Conservation (phyloP, 352 stramenopile species). For the Phytophthora capsici region DNA sequence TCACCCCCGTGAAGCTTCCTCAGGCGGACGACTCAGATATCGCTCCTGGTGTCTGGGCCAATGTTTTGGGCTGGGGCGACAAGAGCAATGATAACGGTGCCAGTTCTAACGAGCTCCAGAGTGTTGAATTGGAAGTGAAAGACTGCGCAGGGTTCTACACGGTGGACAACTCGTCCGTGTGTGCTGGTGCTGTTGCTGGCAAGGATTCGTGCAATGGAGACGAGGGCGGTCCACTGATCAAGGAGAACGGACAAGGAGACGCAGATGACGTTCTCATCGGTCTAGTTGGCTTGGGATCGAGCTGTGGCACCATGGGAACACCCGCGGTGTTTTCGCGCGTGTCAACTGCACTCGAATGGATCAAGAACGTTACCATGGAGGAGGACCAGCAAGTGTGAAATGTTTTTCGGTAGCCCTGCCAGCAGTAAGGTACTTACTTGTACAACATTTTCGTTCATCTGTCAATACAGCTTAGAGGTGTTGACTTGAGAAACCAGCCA, state of each 20-base stretch:
- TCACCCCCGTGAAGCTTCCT: slow-evolving; percentile 1
- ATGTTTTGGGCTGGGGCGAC: not conserved
- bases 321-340: slow-evolving; percentile 62
- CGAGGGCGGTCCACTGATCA: slow-evolving; percentile 49
- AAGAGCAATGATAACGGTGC: not conserved
- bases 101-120: slow-evolving; percentile 1
- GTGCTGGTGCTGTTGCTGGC: slow-evolving; percentile 3
- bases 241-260: slow-evolving; percentile 19
- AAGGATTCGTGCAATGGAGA: slow-evolving; percentile 48
- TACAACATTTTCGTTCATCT: too few species aligned
- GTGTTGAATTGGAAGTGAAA: not conserved
- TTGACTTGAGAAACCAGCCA: not conserved
- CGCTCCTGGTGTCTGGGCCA: not conserved
- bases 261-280: slow-evolving; percentile 43
- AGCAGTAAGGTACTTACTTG: too few species aligned
- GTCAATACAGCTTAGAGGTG: not conserved
- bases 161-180: slow-evolving; percentile 10
- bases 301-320: slow-evolving; percentile 42
- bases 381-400: not conserved
- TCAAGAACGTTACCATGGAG: slow-evolving; percentile 11
- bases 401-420: not conserved
- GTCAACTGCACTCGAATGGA: slow-evolving; percentile 43
- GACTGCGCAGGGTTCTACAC: not conserved
- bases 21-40: slow-evolving; percentile 2
- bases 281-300: slow-evolving; percentile 52